Evolutionary conservation across 78 protist species (phyloP).

Genomic region (Emiliania huxleyi): DNA sequence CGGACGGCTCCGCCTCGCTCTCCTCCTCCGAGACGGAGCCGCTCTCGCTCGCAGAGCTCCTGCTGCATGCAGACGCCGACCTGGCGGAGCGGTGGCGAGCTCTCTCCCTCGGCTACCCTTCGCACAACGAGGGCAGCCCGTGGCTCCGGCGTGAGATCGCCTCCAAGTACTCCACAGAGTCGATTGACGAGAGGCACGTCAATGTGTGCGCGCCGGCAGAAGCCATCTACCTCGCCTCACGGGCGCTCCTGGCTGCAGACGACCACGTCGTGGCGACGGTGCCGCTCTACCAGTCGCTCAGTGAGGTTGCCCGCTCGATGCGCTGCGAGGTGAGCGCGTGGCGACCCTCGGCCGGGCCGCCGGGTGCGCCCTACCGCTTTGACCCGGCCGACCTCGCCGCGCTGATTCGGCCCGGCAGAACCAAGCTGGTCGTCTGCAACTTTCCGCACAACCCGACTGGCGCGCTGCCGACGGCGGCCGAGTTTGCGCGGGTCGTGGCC

Average conservation of each 20-base stretch:
- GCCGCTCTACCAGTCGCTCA: constrained; percentile 15
- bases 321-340: not conserved
- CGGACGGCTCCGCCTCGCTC: not conserved
- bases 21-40: not conserved
- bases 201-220: not conserved
- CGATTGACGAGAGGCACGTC: not conserved
- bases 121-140: not conserved
- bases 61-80: not conserved
- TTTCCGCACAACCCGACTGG: constrained; percentile 29
- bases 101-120: not conserved
- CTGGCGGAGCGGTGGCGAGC: not conserved
- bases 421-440: not conserved
- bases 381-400: not conserved
- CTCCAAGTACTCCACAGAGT: no score
- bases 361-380: not conserved
- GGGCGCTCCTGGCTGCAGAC: not conserved
- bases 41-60: not conserved
- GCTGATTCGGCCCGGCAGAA: not conserved
- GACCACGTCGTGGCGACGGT: not conserved
- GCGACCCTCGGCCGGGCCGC: not conserved
- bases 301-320: not conserved
- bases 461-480: not conserved
- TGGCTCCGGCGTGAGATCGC: no score
- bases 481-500: not conserved
- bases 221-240: not conserved